Conservation (phyloP, 192 early-diverging fungal genomes). For the Coemansia sp. region DNA sequence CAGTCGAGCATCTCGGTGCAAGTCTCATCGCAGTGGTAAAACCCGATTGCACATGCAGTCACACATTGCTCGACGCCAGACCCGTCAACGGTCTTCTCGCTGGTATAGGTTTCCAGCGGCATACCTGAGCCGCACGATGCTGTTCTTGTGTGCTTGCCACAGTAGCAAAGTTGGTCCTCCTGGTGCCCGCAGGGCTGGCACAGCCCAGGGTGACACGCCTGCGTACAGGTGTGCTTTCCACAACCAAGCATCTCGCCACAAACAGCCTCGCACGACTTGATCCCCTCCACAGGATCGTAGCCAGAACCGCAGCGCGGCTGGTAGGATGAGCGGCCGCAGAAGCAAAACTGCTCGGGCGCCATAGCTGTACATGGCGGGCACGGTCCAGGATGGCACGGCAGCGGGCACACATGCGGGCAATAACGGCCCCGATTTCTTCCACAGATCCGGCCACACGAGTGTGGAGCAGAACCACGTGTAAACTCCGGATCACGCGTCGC, state of each 20-base stretch:
- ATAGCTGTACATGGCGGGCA: slow-evolving; percentile 86
- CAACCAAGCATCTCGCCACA: slow-evolving; percentile 73
- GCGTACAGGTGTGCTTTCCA: slow-evolving; percentile 66
- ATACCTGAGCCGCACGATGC: slow-evolving; percentile 63
- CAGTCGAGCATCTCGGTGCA: slow-evolving; percentile 51
- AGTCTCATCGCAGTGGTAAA: slow-evolving; percentile 29
- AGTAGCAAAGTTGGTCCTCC: slow-evolving; percentile 66
- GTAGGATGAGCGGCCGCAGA: slow-evolving; percentile 73
- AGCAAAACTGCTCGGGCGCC: slow-evolving; percentile 75
- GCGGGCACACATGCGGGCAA: slow-evolving; percentile 78
- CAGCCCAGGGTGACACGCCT: slow-evolving; percentile 67
- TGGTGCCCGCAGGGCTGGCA: slow-evolving; percentile 63
- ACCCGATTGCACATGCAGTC: slow-evolving; percentile 15
- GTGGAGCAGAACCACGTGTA: slow-evolving; percentile 69
- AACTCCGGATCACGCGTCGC: slow-evolving; percentile 69
- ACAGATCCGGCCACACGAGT: slow-evolving; percentile 84
- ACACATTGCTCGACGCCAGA: not conserved
- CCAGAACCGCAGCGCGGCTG: slow-evolving; percentile 71
- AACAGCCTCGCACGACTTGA: slow-evolving; percentile 65
- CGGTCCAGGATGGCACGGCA: slow-evolving; percentile 92
- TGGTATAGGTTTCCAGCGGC: slow-evolving; percentile 15
- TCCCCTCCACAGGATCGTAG: slow-evolving; percentile 64
- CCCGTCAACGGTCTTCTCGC: not conserved
- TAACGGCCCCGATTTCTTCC: slow-evolving; percentile 51
- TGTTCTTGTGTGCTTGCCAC: slow-evolving; percentile 60